A percentile compares a stretch with the other conserved stretches of the same genome.
phyloP scores from a whole-genome alignment of 164 flowering plant species.

The Macadamia integrifolia region DNA sequence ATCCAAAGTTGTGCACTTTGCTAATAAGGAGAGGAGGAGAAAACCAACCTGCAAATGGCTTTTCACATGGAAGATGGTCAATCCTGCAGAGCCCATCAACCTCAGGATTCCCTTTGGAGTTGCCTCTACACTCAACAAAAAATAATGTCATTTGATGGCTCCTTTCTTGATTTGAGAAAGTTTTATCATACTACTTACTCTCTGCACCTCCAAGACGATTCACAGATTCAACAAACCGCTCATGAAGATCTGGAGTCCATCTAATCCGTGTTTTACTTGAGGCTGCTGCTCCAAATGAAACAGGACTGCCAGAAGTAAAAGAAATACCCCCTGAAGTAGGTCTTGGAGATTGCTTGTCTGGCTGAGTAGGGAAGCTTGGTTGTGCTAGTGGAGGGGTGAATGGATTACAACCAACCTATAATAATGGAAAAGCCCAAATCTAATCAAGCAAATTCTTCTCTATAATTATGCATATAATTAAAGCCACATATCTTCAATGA shows the following conservation, averaged over 20 bases:
- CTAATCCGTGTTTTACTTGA: conserved; percentile 54
- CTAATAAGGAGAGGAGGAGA: background rate
- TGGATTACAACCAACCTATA: conserved; percentile 17
- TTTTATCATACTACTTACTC: conserved; percentile 38
- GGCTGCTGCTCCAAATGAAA: conserved; percentile 18
- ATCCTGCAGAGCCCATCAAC: conserved; percentile 62
- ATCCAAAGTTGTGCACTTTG: background rate
- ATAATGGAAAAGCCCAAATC: background rate
- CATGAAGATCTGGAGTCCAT: conserved; percentile 74
- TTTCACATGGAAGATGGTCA: conserved; percentile 73
- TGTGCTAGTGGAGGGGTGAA: conserved; percentile 18
- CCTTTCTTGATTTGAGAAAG: background rate
- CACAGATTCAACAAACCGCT: conserved; percentile 65
- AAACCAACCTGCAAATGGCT: conserved; percentile 69
- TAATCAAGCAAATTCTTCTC: background rate
- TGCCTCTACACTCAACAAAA: conserved; percentile 40
- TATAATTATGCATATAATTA: background rate
- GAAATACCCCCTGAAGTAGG: conserved; percentile 15
- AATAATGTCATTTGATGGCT: background rate
- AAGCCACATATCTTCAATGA: background rate
- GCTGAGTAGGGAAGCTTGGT: conserved; percentile 20
- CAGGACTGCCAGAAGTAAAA: conserved; percentile 12
- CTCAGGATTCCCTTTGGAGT: conserved; percentile 73
- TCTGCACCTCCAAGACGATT: conserved; percentile 70
- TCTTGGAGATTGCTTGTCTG: conserved; percentile 28